phyloP scores from a whole-genome alignment of 2,329 filamentous ascomycete genomes.

The Penicillium griseofulvum region DNA sequence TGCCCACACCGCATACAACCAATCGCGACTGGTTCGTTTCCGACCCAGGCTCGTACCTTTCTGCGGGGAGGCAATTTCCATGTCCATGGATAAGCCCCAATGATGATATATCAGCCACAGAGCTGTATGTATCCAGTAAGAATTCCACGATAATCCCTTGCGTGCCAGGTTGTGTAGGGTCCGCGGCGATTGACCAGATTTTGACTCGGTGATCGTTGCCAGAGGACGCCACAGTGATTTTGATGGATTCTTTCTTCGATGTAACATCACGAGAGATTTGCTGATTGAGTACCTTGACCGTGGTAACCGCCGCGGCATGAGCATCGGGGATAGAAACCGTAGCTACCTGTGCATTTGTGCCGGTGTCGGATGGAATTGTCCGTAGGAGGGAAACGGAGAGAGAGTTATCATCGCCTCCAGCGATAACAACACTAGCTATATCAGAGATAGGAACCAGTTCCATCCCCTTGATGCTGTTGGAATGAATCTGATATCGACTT shows the following conservation, averaged over 20 bases:
- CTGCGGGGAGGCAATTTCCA: slow-evolving; percentile 4
- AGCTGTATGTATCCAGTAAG: slow-evolving; percentile 40
- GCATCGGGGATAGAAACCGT: slow-evolving; percentile 42
- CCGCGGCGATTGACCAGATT: slow-evolving; percentile 40
- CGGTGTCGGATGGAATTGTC: slow-evolving; percentile 10
- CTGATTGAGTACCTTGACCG: slow-evolving; percentile 33
- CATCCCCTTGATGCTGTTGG: slow-evolving; percentile 71
- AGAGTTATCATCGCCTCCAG: slow-evolving; percentile 86
- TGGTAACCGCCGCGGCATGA: slow-evolving; percentile 46
- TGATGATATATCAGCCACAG: slow-evolving; percentile 56
- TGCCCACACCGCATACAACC: slow-evolving; percentile 50
- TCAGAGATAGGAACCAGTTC: slow-evolving; percentile 32
- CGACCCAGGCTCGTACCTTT: neutral
- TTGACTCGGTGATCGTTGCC: slow-evolving; percentile 50
- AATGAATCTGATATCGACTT: slow-evolving; percentile 60
- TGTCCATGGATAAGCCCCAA: slow-evolving; percentile 41
- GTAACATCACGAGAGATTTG: neutral
- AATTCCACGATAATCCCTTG: slow-evolving; percentile 27
- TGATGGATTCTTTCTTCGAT: slow-evolving; percentile 4
- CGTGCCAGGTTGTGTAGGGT: slow-evolving; percentile 17
- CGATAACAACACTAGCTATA: slow-evolving; percentile 57
- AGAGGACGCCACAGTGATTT: slow-evolving; percentile 36
- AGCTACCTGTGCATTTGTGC: slow-evolving; percentile 20
- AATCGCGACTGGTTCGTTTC: slow-evolving; percentile 22
- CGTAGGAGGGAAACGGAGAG: slow-evolving; percentile 58